Percentiles rank a stretch among this genome's conserved stretches.
Conservation (phyloP, 441 rosid genomes). For the Flueggea neowawraea region DNA sequence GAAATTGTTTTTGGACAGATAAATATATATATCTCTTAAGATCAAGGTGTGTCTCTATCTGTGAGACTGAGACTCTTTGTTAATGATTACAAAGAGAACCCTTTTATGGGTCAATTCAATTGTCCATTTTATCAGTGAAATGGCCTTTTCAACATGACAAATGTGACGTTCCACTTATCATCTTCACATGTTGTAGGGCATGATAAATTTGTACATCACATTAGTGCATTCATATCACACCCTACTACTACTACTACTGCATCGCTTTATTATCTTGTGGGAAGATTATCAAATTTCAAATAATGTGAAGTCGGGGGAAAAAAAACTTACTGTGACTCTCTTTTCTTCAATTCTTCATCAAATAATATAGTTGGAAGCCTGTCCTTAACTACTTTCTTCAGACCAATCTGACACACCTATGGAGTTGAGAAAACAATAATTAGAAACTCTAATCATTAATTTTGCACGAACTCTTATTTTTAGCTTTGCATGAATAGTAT, state of each 20-base stretch:
- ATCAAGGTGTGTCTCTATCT: background rate
- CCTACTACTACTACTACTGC: background rate
- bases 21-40: no score
- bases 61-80: background rate
- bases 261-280: background rate
- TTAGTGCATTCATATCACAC: background rate
- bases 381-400: conserved; percentile 56
- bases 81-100: background rate
- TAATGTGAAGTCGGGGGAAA: background rate
- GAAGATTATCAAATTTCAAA: background rate
- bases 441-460: background rate
- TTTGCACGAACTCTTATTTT: no score
- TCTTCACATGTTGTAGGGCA: conserved; percentile 15
- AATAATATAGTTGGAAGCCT: conserved; percentile 66
- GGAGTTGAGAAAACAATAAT: conserved; percentile 9
- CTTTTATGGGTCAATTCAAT: conserved; percentile 6
- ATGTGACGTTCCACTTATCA: conserved; percentile 9
- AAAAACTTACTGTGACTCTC: conserved; percentile 76
- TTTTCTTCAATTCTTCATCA: conserved; percentile 70
- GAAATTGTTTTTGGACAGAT: no score
- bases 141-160: conserved; percentile 8
- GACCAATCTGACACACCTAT: conserved; percentile 51
- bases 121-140: conserved; percentile 7
- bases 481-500: no score
- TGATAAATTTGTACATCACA: conserved; percentile 4